Evolutionary conservation across 352 stramenopile genomes (phyloP), one percentile per base, ranked within the genome.

Genomic region (Phytophthora lateralis): DNA sequence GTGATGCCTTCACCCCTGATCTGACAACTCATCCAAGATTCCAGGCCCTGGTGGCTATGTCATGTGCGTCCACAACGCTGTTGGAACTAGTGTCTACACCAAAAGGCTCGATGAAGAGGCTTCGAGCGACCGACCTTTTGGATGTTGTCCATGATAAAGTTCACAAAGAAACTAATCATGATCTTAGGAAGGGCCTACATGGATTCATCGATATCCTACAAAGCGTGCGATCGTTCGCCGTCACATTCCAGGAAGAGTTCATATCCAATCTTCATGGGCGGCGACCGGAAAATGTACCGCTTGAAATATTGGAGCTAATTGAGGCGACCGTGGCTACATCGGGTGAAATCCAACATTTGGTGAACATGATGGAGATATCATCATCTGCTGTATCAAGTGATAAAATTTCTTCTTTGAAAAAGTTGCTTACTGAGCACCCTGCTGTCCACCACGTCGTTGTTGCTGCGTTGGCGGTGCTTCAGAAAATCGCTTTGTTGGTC

Each of bases 31-130:
- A 67, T 47, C 32, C 60, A 7, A n/a, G 63, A 9, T 72, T 76
- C 18, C 46, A 63, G 11, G 12, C 26, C 11, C 24, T 85, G 10
- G 39, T 71, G 30, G 48, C 55, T 18, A 20, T 68, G 15, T 62
- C 61, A 15, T 63, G 67, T 39, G 34, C 74, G 7, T 71, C 54
- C 18, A 38, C 15, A 3, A 66, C 57, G 11, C 52, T 91, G 14
- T 43, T 85, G 1, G 59, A 86, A 2, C 46, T 89, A 26, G 76
- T 82, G 18, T 73, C 66, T 18, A 80, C 70, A 7, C 55, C 78
- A 4, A 88, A 88, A 41, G 78, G 72, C 30, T 75, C 76, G 12
- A 79, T 86, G 65, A 88, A 79, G 39, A 77, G 76, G 27, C 59
- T 71, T 30, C 66, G 76, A 47, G 53, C 51, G 0, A 54, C 39